Percentiles rank a stretch among this genome's conserved stretches.
Evolutionary conservation across 2,329 filamentous ascomycete genomes (phyloP).

Genomic region (Fonsecaea erecta): DNA sequence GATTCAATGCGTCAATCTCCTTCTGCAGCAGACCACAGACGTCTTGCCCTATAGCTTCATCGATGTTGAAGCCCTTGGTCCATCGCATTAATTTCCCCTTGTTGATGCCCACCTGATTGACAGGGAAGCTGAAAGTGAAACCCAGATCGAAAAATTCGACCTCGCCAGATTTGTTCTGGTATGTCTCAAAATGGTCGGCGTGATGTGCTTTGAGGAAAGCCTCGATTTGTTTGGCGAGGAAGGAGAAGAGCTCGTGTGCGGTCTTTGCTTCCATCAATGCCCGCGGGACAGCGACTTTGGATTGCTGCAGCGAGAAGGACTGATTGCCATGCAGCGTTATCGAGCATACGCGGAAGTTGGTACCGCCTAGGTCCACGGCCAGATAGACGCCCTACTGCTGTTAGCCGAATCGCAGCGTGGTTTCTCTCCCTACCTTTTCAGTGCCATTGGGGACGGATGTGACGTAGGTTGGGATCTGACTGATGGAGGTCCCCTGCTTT

Average conservation of each 20-base stretch:
- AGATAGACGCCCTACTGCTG: slow-evolving; percentile 81
- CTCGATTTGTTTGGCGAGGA: slow-evolving; percentile 92
- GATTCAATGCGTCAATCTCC: slow-evolving; percentile 82
- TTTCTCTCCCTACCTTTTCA: slow-evolving; percentile 72
- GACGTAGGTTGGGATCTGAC: slow-evolving; percentile 97
- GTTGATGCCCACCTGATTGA: slow-evolving; percentile 92
- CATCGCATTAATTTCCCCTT: slow-evolving; percentile 91
- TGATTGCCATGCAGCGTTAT: slow-evolving; percentile 91
- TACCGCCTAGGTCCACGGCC: slow-evolving; percentile 95
- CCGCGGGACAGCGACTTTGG: slow-evolving; percentile 87
- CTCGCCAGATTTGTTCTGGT: slow-evolving; percentile 69
- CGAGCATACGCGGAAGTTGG: slow-evolving; percentile 97
- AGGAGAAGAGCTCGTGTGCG: slow-evolving; percentile 84
- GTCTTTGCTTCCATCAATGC: slow-evolving; percentile 89
- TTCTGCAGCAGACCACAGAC: slow-evolving; percentile 87
- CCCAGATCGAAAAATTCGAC: slow-evolving; percentile 88
- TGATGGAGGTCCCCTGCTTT: slow-evolving; percentile 78
- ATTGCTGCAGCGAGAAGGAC: slow-evolving; percentile 91
- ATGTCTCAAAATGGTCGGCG: slow-evolving; percentile 78
- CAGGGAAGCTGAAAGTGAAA: slow-evolving; percentile 99
- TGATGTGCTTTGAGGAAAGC: slow-evolving; percentile 85
- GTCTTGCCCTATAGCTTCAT: slow-evolving; percentile 91
- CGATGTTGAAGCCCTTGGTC: slow-evolving; percentile 98
- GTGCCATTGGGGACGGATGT: slow-evolving; percentile 95
- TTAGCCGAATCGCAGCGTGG: slow-evolving; percentile 19